Base-by-base conservation (phyloP, 257 asterid genomes). In the Phtheirospermum japonicum region DNA sequence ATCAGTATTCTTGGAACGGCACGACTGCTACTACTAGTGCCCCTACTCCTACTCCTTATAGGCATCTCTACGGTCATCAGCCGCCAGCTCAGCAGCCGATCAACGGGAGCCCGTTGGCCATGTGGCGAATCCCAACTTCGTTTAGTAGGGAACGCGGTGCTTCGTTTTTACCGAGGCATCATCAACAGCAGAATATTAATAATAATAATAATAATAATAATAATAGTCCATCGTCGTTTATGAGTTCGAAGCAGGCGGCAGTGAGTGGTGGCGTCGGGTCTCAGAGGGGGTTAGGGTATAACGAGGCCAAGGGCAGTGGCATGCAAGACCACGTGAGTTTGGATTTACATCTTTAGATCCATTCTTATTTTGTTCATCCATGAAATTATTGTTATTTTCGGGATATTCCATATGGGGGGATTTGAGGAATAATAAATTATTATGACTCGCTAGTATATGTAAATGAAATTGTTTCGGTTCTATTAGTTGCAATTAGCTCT, bases 321-420 rank as follows among this genome's bases (percentile, higher is more conserved):
- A 71, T 69, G 76, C 88, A 84, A 71, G 95, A 82, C 68, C 79
- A 79, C 19, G 88, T 87, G 72, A 87, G 94, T 83, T 78, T 87
- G 80, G 95, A 87, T 75, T 77, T 87, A 66, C 94, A 73, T 77
- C 81, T 87, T 73, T 87, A 75, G 53, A 9, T 45, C 12, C 9
- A 4, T 36, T 1, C 4, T 6, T 36, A 2, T 36, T 6, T 36
- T 36, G 42, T 2, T 6, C 4, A 6, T 6, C 42, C 1, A 36
- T 36, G 4, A 36, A 1, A 36, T 36, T 36, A 9, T 9, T 36
- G 42, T 9, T 36, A 36, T 36, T 36, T 36, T 23, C 28, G 3
- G 28, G 28, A 23, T n/a, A n/a, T n/a, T n/a, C n/a, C n/a, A n/a
- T n/a, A n/a, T n/a, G n/a, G n/a, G n/a, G n/a, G n/a, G n/a, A n/a